Evolutionary conservation across 1,284 basidiomycete genomes (phyloP).

Genomic region (Naganishia albida): DNA sequence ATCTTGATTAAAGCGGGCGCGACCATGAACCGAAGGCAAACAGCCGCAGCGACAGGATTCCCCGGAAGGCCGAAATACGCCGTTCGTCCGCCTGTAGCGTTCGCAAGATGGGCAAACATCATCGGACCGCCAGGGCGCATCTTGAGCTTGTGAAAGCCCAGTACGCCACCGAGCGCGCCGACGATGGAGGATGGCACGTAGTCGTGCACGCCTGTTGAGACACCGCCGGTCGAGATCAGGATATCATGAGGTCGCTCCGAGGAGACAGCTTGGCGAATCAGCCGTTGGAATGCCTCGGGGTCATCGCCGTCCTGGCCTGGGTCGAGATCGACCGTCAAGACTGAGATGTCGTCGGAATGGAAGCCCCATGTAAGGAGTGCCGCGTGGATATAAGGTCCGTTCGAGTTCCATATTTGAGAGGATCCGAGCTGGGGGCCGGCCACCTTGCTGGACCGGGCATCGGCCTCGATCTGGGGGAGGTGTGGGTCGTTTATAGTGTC

Average conservation of each 20-base stretch:
- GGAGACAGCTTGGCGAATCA: not conserved
- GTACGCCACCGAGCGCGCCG: slow-evolving; percentile 18
- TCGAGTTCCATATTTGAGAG: slow-evolving; percentile 30
- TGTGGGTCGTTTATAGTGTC: no score
- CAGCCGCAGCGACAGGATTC: slow-evolving; percentile 28
- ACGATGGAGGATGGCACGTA: slow-evolving; percentile 27
- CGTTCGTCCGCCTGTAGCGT: slow-evolving; percentile 4
- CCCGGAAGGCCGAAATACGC: slow-evolving; percentile 29
- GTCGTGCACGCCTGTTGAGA: slow-evolving; percentile 30
- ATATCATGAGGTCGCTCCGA: slow-evolving; percentile 8
- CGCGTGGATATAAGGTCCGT: slow-evolving; percentile 26
- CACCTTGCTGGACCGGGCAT: no score
- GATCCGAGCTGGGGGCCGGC: not conserved
- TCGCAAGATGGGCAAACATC: slow-evolving; percentile 28
- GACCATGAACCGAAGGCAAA: slow-evolving; percentile 29
- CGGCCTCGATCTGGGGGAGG: not conserved
- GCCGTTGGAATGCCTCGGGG: slow-evolving; percentile 12
- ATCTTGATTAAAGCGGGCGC: slow-evolving; percentile 10
- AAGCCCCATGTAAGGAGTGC: slow-evolving; percentile 25
- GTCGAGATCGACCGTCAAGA: not conserved
- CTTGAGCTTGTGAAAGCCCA: slow-evolving; percentile 25
- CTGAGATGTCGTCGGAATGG: not conserved
- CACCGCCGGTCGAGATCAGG: slow-evolving; percentile 29
- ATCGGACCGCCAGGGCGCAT: slow-evolving; percentile 29
- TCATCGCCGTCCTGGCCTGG: slow-evolving; percentile 20